Percentiles rank a stretch among this genome's conserved stretches.
Conservation (phyloP, 2,329 filamentous ascomycete species). For the Akanthomyces muscarius region DNA sequence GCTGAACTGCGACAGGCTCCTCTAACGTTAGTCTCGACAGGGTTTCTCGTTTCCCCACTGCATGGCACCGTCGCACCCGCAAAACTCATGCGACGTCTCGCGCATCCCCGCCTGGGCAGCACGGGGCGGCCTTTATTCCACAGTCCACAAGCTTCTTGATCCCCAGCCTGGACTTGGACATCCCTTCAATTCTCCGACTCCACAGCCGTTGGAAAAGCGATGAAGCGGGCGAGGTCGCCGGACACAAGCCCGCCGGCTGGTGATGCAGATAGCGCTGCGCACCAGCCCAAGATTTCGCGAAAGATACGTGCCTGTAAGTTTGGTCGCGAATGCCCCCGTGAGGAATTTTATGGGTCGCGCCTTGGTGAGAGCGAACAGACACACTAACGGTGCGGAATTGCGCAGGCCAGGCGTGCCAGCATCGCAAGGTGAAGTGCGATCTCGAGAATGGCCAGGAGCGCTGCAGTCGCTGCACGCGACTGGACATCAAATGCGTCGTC, state of each 20-base stretch:
- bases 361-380: not conserved
- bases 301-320: constrained; percentile 32
- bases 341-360: not conserved
- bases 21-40: not conserved
- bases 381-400: not conserved
- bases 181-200: constrained; percentile 15
- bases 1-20: not conserved
- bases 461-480: constrained; percentile 47
- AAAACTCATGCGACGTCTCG: constrained; percentile 6
- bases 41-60: constrained; percentile 6
- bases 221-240: constrained; percentile 24
- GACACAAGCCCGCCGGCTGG: constrained; percentile 20
- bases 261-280: constrained; percentile 10
- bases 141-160: not conserved
- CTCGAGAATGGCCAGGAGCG: constrained; percentile 40
- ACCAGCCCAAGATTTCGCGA: constrained; percentile 30
- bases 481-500: constrained; percentile 48
- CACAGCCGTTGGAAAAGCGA: constrained; percentile 16
- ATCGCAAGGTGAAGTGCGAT: constrained; percentile 53
- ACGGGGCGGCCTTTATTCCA: constrained; percentile 14
- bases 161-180: constrained; percentile 32
- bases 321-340: not conserved
- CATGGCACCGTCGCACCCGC: not conserved
- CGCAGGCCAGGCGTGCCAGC: constrained; percentile 43
- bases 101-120: not conserved